Evolutionary conservation across 139 green algal genomes (phyloP).

Genomic region (Yamagishiella unicocca): DNA sequence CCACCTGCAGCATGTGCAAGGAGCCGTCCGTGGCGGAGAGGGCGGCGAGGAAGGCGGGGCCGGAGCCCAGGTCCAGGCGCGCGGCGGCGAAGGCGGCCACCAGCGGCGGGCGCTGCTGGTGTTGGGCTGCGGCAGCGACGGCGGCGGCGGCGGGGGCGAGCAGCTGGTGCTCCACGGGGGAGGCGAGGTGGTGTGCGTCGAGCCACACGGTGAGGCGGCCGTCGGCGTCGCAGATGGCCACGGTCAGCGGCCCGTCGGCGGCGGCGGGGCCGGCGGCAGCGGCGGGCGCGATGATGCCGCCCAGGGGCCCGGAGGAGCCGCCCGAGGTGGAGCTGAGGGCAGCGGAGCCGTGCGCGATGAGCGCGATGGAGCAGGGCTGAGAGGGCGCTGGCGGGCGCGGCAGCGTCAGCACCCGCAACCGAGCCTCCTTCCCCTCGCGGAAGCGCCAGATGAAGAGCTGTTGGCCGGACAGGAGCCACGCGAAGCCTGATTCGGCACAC

Average conservation of each 20-base stretch:
- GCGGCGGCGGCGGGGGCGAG: neutral
- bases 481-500: slow-evolving; percentile 13
- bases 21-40: slow-evolving; percentile 48
- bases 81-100: slow-evolving; percentile 16
- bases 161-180: slow-evolving; percentile 48
- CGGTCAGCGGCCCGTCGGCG: slow-evolving; percentile 22
- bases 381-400: neutral
- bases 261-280: neutral
- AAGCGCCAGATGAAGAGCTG: slow-evolving; percentile 48
- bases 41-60: slow-evolving; percentile 39
- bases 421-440: slow-evolving; percentile 44
- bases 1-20: slow-evolving; percentile 15
- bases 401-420: slow-evolving; percentile 29
- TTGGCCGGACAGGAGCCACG: slow-evolving; percentile 22
- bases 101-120: neutral
- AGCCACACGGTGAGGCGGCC: slow-evolving; percentile 52
- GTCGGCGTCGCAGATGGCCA: slow-evolving; percentile 37
- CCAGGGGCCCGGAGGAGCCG: neutral
- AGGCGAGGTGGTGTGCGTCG: slow-evolving; percentile 50
- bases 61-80: slow-evolving; percentile 18
- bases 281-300: neutral
- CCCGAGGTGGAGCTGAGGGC: neutral
- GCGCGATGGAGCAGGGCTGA: neutral
- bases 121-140: no score
- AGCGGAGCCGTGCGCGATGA: neutral